These are phyloP conservation scores for Pichia sp. DNA, from an alignment of 1,139 yeast genomes.

Conservation along the genomic window DNA sequence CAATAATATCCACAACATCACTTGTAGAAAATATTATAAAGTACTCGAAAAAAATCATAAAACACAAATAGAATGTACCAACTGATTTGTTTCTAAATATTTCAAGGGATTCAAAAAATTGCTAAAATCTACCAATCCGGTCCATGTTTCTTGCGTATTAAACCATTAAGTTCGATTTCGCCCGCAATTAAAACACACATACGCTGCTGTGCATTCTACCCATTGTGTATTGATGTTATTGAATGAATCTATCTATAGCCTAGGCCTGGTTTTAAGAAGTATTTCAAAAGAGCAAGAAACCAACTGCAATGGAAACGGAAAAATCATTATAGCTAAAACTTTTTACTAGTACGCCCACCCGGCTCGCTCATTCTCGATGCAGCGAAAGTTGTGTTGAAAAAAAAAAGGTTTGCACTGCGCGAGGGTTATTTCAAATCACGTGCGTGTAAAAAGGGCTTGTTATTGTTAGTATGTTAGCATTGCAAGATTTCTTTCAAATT, in stretches of 20 bases:
- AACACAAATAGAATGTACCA: background rate
- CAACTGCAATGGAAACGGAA: background rate
- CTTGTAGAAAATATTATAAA: background rate
- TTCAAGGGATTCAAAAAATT: conserved; percentile 2
- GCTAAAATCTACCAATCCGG: conserved; percentile 21
- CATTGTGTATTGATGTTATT: conserved; percentile 34
- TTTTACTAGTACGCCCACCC: no score
- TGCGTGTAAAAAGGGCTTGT: background rate
- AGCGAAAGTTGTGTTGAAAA: background rate
- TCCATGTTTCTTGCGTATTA: conserved; percentile 28
- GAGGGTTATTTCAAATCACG: background rate
- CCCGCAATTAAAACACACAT: conserved; percentile 25
- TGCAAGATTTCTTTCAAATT: no score
- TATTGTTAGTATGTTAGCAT: background rate
- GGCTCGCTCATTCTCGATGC: no score
- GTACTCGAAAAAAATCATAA: background rate
- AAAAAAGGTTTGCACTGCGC: background rate
- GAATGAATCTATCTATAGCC: conserved; percentile 13
- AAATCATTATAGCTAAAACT: no score
- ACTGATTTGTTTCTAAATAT: conserved; percentile 1
- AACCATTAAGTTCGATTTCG: conserved; percentile 10
- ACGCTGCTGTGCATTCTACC: conserved; percentile 57
- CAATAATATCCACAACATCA: conserved; percentile 2
- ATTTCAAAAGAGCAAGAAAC: background rate
- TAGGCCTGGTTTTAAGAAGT: conserved; percentile 10